phyloP scores from a whole-genome alignment of 1,284 basidiomycete genomes.

The Tilletia setariae region DNA sequence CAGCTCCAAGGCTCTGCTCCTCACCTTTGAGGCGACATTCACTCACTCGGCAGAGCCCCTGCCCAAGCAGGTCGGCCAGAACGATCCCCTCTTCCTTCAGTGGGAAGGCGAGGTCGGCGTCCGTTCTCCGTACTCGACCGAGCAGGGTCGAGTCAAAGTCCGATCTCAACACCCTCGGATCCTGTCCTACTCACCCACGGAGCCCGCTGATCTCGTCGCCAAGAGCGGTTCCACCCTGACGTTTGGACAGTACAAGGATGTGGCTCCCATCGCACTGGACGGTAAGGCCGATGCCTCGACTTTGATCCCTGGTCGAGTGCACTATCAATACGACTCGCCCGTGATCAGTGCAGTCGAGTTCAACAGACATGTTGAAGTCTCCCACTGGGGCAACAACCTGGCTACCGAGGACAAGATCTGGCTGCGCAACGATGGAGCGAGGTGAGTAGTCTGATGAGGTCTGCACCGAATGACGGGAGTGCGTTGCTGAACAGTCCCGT shows the following conservation, averaged over 20 bases:
- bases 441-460: slow-evolving; percentile 57
- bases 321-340: slow-evolving; percentile 77
- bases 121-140: slow-evolving; percentile 76
- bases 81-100: slow-evolving; percentile 74
- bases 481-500: too few species aligned
- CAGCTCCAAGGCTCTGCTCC: slow-evolving; percentile 2
- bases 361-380: slow-evolving; percentile 78
- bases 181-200: slow-evolving; percentile 67
- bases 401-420: slow-evolving; percentile 85
- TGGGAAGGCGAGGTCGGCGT: slow-evolving; percentile 74
- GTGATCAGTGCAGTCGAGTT: slow-evolving; percentile 73
- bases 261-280: slow-evolving; percentile 60
- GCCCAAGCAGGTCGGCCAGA: slow-evolving; percentile 71
- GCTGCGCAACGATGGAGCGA: slow-evolving; percentile 80
- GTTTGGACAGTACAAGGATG: slow-evolving; percentile 78
- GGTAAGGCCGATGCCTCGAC: slow-evolving; percentile 41
- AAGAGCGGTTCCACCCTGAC: slow-evolving; percentile 77
- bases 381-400: slow-evolving; percentile 93
- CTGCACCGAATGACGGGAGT: too few species aligned
- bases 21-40: slow-evolving; percentile 60
- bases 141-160: slow-evolving; percentile 77
- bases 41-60: slow-evolving; percentile 73
- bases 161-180: slow-evolving; percentile 62
- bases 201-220: slow-evolving; percentile 60
- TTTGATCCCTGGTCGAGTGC: slow-evolving; percentile 61